These are phyloP conservation scores for Cryptomeria japonica DNA, from an alignment of 75 land plant species.

Conservation along the genomic window DNA sequence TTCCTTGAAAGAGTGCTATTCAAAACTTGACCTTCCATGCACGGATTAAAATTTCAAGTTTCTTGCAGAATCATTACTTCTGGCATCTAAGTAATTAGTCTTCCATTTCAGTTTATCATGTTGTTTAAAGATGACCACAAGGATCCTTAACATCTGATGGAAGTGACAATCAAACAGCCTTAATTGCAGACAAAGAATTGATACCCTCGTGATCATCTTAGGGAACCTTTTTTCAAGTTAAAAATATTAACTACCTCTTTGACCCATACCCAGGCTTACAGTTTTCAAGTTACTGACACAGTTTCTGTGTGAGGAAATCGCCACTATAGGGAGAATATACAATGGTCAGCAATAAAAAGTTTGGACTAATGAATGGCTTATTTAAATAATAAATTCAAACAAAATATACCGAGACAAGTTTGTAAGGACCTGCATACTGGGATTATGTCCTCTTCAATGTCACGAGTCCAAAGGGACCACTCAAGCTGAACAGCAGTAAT, in stretches of 20 bases:
- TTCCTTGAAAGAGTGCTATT: not conserved
- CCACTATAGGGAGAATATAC: not conserved
- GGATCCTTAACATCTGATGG: not conserved
- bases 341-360: not conserved
- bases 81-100: not conserved
- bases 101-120: not conserved
- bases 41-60: not conserved
- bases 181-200: not conserved
- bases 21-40: not conserved
- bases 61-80: not conserved
- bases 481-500: constrained; percentile 61
- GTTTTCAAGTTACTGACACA: not conserved
- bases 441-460: constrained; percentile 40
- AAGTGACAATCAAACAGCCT: not conserved
- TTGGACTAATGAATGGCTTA: not conserved
- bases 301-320: not conserved
- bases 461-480: constrained; percentile 62
- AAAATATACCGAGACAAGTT: not conserved
- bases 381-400: not conserved
- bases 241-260: not conserved
- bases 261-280: not conserved
- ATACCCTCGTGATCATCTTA: not conserved
- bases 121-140: not conserved
- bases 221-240: too few relatives aligned
- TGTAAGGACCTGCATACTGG: constrained; percentile 53